These are phyloP conservation scores for Sarcomyxa edulis DNA, from an alignment of 768 basidiomycete genomes.

Conservation along the genomic window DNA sequence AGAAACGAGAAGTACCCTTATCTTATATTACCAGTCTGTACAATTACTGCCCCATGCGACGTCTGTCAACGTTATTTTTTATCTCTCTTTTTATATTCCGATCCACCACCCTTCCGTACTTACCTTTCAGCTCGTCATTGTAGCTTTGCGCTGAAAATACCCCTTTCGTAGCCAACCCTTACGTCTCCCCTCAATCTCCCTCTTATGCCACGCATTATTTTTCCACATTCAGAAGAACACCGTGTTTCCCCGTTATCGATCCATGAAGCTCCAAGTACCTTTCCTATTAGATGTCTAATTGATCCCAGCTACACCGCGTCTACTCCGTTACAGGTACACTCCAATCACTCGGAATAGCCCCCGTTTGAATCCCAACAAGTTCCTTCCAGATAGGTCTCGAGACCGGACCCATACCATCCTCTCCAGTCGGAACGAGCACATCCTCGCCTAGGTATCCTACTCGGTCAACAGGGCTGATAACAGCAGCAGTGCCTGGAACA, in stretches of 20 bases:
- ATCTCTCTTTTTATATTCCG: too few species aligned
- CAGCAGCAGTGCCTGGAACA: conserved; percentile 70
- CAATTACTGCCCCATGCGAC: not conserved
- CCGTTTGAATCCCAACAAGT: conserved; percentile 79
- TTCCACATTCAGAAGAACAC: not conserved
- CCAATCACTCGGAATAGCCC: conserved; percentile 75
- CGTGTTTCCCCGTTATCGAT: not conserved
- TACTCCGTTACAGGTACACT: conserved; percentile 44
- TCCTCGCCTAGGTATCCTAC: conserved; percentile 72
- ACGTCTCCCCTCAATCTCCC: too few species aligned
- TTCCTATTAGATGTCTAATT: not conserved
- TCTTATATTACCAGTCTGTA: not conserved
- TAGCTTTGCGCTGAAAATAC: too few species aligned
- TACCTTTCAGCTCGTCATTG: too few species aligned
- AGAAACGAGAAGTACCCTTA: not conserved
- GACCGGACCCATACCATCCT: conserved; percentile 77
- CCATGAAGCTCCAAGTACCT: not conserved
- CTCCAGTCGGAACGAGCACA: conserved; percentile 56
- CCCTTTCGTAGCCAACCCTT: too few species aligned
- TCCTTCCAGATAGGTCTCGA: conserved; percentile 66
- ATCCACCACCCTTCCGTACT: too few species aligned
- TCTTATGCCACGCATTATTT: not conserved
- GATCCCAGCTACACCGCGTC: conserved; percentile 1
- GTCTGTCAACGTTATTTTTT: too few species aligned
- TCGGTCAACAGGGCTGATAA: conserved; percentile 65